phyloP scores from a whole-genome alignment of 208 protist species.

The Crithidia thermophila region DNA sequence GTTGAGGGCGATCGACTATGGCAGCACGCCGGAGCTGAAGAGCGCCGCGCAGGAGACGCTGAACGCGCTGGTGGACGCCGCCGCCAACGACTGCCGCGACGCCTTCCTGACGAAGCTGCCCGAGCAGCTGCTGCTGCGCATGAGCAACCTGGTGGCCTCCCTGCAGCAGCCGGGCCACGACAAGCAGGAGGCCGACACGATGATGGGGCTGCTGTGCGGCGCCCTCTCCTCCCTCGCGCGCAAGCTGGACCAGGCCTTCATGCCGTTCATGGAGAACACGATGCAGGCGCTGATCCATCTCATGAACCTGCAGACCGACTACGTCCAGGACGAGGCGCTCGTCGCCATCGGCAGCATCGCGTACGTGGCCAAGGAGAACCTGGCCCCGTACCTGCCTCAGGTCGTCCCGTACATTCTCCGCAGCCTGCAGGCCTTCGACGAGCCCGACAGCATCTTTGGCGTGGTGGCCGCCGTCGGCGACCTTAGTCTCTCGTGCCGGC shows the following conservation, averaged over 20 bases:
- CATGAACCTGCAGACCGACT: conserved; percentile 55
- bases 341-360: conserved; percentile 93
- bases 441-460: conserved; percentile 77
- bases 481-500: conserved; percentile 85
- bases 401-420: conserved; percentile 88
- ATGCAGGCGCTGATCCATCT: conserved; percentile 69
- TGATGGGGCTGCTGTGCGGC: conserved; percentile 90
- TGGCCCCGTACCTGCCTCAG: conserved; percentile 82
- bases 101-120: conserved; percentile 69
- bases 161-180: conserved; percentile 29
- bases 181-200: conserved; percentile 56
- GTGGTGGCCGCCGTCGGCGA: conserved; percentile 95
- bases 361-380: conserved; percentile 70
- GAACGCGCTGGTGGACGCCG: conserved; percentile 91
- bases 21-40: conserved; percentile 71
- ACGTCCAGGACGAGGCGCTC: conserved; percentile 94
- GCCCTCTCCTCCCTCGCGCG: conserved; percentile 73
- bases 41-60: conserved; percentile 94
- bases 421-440: conserved; percentile 77
- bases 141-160: conserved; percentile 40
- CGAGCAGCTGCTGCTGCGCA: conserved; percentile 71
- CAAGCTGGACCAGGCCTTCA: conserved; percentile 66
- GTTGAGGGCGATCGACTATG: conserved; percentile 76
- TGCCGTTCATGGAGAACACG: conserved; percentile 42
- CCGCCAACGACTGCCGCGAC: conserved; percentile 64